Evolutionary conservation across 2,329 filamentous ascomycete genomes (phyloP).

Genomic region (Onygenales sp.): DNA sequence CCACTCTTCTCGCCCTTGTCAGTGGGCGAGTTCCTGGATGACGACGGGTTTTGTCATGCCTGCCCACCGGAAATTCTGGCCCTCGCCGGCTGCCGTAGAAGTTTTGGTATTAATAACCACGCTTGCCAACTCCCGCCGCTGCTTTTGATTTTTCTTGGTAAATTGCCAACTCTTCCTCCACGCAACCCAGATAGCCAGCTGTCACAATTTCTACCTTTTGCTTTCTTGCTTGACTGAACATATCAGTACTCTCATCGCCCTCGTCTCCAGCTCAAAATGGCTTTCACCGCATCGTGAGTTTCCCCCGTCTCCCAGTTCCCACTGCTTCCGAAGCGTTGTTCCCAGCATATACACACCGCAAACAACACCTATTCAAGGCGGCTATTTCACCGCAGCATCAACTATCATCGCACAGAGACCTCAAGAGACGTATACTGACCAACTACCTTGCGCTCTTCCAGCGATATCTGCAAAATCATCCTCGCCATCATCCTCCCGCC

Average conservation of each 20-base stretch:
- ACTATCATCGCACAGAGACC: not conserved
- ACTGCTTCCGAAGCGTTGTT: not conserved
- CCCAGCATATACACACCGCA: not conserved
- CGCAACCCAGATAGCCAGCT: too few relatives aligned
- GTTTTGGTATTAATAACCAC: too few relatives aligned
- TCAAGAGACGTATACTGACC: too few relatives aligned
- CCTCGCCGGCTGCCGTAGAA: too few relatives aligned
- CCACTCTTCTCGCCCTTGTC: too few relatives aligned
- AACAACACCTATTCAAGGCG: not conserved
- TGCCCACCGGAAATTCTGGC: too few relatives aligned
- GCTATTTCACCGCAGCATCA: not conserved
- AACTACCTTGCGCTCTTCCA: slow-evolving; percentile 21
- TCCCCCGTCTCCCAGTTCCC: slow-evolving; percentile 3
- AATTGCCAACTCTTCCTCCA: too few relatives aligned
- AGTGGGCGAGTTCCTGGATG: too few relatives aligned
- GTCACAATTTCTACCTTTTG: too few relatives aligned
- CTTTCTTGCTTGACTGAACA: not conserved
- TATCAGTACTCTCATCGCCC: not conserved
- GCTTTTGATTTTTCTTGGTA: too few relatives aligned
- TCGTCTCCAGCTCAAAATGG: slow-evolving; percentile 24
- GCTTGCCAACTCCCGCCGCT: too few relatives aligned
- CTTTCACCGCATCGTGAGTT: slow-evolving; percentile 43
- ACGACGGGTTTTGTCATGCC: too few relatives aligned
- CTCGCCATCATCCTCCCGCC: slow-evolving; percentile 84
- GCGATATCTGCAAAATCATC: slow-evolving; percentile 73